Evolutionary conservation across 2,329 filamentous ascomycete genomes (phyloP), one percentile per base, ranked within the genome.

Genomic region (Plenodomus tracheiphilus): DNA sequence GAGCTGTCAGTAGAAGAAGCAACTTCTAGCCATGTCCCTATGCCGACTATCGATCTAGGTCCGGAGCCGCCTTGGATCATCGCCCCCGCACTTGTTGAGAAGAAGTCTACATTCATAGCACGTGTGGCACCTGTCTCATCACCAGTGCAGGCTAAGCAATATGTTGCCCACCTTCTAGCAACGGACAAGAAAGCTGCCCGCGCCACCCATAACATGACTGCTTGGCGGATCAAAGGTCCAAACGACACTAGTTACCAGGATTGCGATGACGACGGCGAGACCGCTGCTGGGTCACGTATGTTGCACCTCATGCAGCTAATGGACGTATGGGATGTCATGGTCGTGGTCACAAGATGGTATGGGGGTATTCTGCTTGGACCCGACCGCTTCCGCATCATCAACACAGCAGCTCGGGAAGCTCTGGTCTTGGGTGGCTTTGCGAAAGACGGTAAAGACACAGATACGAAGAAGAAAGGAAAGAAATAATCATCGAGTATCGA

Each of bases 231-330:
- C 46, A 83, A 82, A 22, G 83, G 82, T 0, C 66, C 73, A 4
- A 80, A 77, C 47, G 75, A 74, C 55, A 76, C 77, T 4, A 81
- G 80, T 42, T 91, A 86, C 59, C 92, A 97, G 71, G 94, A 99
- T 73, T 97, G 87, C 67, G 89, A 99, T 64, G 94, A 99, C 64
- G 94, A 99, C 70, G 94, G 94, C 2, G 94, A 99, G 79, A 89
- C 89, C 20, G 94, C 94, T 5, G 94, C 94, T 0, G 94, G 94
- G 0, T 86, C 88, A 0, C 81, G 94, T 36, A 74, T 99, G 65
- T 74, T 97, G 51, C 91, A 96, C 75, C 77, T 99, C 22, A 87
- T 99, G 85, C 91, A 97, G 76, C 75, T 96, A 53, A 97, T 97
- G 89, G 89, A 92, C 65, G 80, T 95, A 10, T 97, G 92, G 91